Evolutionary conservation across 2,329 filamentous ascomycete species (phyloP).

Genomic region (Lachnellula hyalina): DNA sequence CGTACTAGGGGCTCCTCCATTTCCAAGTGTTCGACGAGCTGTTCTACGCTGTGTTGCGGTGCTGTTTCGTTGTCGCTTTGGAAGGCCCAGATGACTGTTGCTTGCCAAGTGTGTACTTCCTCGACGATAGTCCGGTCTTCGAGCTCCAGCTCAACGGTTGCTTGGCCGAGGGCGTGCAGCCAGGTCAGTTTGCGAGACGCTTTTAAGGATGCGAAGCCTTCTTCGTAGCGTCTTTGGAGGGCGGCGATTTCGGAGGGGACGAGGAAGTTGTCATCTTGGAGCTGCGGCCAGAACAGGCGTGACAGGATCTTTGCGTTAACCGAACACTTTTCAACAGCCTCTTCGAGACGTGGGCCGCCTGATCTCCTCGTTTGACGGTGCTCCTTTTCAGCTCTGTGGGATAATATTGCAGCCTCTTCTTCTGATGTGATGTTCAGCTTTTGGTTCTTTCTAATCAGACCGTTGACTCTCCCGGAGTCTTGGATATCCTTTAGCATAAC

Average conservation of each 20-base stretch:
- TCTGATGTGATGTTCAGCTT: constrained; percentile 27
- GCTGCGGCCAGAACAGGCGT: constrained; percentile 84
- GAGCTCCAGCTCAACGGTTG: constrained; percentile 74
- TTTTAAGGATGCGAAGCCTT: constrained; percentile 75
- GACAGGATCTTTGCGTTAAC: constrained; percentile 82
- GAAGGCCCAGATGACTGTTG: constrained; percentile 82
- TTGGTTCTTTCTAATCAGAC: constrained; percentile 53
- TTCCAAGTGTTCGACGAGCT: constrained; percentile 50
- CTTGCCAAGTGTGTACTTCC: constrained; percentile 78
- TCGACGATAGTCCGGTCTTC: constrained; percentile 70
- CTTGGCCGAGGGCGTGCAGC: constrained; percentile 77
- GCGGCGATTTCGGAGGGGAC: constrained; percentile 54
- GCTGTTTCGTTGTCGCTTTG: constrained; percentile 36
- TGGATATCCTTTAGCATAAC: constrained; percentile 95
- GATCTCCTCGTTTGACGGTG: constrained; percentile 29
- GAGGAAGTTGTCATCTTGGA: constrained; percentile 64
- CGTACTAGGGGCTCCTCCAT: constrained; percentile 71
- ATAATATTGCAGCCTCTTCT: background rate
- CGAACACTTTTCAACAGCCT: constrained; percentile 33
- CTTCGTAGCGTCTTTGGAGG: constrained; percentile 65
- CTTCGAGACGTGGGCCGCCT: constrained; percentile 1
- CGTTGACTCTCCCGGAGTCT: constrained; percentile 73
- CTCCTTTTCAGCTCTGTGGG: constrained; percentile 13
- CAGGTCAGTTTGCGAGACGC: constrained; percentile 81
- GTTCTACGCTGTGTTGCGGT: constrained; percentile 41